Base-by-base conservation (phyloP, 495 filamentous ascomycete genomes). In the Thermochaetoides thermophila region DNA sequence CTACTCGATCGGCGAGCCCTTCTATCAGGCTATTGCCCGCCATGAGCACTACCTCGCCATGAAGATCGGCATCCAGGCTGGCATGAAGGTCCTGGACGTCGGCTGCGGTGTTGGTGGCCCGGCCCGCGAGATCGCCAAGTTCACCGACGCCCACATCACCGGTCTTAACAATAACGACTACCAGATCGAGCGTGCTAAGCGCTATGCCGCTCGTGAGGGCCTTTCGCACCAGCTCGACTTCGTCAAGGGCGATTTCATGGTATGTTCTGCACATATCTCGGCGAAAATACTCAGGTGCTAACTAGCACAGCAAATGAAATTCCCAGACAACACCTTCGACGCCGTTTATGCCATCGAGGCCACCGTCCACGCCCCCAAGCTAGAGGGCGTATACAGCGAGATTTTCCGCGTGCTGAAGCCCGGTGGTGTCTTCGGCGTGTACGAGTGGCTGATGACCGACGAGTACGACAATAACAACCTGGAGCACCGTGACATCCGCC, bases 101-200 rank as follows among this genome's bases (percentile, higher is more conserved):
- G 89, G 89, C 33, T 97, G 91, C 57, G 89, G 89, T 69, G 84
- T 97, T 32, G 89, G 89, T 44, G 91, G 89, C 30, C 89, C 89
- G n/a, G 89, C 91, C 15, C 73, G 89, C 37, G 89, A 97, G 63
- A 96, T 97, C 44, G 80, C 79, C 55, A 87, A 92, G 57, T 97
- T 97, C 66, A 75, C 84, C 27, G 87, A 80, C 43, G 77, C 70
- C 49, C 84, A 94, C 48, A 72, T 95, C 39, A 78, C 83, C 16
- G 89, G 89, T 24, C 60, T 97, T 52, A 97, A 97, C 75, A 97
- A 96, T 76, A 97, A 96, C 64, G 87, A 95, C 64, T 96, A 96
- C 69, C 89, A 97, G 63, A 96, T 97, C 52, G 73, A 95, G 58
- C 81, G 89, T 31, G 91, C 89, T 5, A 87, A 77, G 15, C 69